Conservation (phyloP, 345 rosid species). For the Eucalyptus curtisii region DNA sequence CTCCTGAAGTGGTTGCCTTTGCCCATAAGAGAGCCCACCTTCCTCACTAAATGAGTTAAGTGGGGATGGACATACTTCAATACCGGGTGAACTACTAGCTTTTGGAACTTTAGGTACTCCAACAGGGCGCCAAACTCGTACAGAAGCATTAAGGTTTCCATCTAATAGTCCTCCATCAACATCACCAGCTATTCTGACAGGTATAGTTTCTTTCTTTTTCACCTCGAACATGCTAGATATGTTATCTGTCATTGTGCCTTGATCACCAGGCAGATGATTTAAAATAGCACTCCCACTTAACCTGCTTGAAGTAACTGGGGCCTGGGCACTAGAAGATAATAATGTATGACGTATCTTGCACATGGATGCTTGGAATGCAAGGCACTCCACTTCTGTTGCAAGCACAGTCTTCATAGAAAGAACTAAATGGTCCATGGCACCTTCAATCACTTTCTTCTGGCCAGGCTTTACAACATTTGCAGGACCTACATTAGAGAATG, state of each 20-base stretch:
- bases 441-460: conserved; percentile 36
- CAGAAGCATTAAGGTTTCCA: conserved; percentile 72
- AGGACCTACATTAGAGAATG: conserved; percentile 43
- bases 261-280: conserved; percentile 69
- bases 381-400: conserved; percentile 84
- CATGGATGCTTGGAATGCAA: conserved; percentile 86
- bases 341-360: conserved; percentile 73
- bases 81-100: conserved; percentile 43
- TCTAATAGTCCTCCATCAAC: conserved; percentile 74
- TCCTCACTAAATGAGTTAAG: conserved; percentile 71
- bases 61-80: conserved; percentile 66
- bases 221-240: conserved; percentile 60
- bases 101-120: conserved; percentile 75
- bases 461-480: conserved; percentile 35
- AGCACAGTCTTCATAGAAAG: conserved; percentile 51
- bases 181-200: conserved; percentile 92
- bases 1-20: conserved; percentile 88
- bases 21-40: conserved; percentile 67
- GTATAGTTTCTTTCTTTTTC: conserved; percentile 79
- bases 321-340: conserved; percentile 28
- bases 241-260: conserved; percentile 63
- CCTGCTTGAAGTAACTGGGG: conserved; percentile 46
- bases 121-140: conserved; percentile 97
- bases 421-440: conserved; percentile 36
- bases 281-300: conserved; percentile 39